Evolutionary conservation across 352 stramenopile genomes (phyloP).

Genomic region (Phytophthora tubulina): DNA sequence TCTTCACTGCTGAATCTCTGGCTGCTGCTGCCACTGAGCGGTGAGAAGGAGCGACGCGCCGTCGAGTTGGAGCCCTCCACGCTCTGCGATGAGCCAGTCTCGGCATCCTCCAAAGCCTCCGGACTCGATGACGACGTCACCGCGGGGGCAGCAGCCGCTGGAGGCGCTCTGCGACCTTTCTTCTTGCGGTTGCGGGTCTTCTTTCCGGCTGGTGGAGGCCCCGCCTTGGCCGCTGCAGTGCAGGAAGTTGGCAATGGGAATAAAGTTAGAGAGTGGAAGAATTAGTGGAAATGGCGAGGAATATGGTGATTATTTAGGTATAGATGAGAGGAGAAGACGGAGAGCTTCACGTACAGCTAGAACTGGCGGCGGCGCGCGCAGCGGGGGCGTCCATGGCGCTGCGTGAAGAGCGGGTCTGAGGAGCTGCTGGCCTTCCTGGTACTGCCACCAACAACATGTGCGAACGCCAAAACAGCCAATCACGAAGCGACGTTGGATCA

Average conservation of each 20-base stretch:
- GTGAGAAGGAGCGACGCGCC: constrained; percentile 43
- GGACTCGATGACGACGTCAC: constrained; percentile 31
- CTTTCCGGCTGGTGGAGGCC: constrained; percentile 22
- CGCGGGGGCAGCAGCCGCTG: constrained; percentile 12
- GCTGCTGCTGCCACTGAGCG: constrained; percentile 39
- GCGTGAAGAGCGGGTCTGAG: constrained; percentile 23
- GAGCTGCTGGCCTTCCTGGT: constrained; percentile 3
- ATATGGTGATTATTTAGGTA: not conserved
- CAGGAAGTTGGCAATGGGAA: constrained; percentile 12
- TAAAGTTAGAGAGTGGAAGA: constrained; percentile 13
- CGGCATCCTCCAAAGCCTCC: constrained; percentile 25
- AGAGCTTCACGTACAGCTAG: constrained; percentile 35
- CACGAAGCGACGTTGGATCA: not conserved
- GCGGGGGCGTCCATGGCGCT: constrained; percentile 35
- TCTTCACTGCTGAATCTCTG: constrained; percentile 32
- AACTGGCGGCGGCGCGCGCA: constrained; percentile 3
- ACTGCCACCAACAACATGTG: constrained; percentile 29
- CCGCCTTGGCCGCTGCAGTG: constrained; percentile 23
- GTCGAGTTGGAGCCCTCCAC: constrained; percentile 43
- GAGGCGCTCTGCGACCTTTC: constrained; percentile 31
- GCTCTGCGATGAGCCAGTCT: constrained; percentile 28
- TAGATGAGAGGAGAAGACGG: constrained; percentile 2
- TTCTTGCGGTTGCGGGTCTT: constrained; percentile 50
- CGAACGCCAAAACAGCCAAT: constrained; percentile 7
- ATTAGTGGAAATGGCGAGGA: not conserved